Base-by-base conservation (phyloP, 768 basidiomycete species). In the Strobilomyces echinocephalus region DNA sequence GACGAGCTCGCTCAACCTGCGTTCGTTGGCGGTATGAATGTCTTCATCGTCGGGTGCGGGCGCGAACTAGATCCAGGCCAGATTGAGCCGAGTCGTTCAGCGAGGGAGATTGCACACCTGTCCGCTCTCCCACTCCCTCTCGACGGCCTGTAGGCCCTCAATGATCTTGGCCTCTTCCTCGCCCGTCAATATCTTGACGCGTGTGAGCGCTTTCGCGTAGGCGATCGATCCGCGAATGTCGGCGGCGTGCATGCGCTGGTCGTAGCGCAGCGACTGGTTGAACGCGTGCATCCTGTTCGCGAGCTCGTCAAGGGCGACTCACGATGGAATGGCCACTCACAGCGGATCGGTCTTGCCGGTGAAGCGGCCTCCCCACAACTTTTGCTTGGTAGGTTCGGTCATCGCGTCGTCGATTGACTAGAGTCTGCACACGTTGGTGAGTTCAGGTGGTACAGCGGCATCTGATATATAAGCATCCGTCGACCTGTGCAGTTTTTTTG, bases 21-120 rank as follows among this genome's bases (percentile, higher is more conserved):
- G 84, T 69, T 99, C 97, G 64, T 98, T 99, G 50, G 97, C 97
- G 12, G 97, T 99, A 69, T 98, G 95, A 55, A 99, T 98, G 65
- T 99, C 97, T 65, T 99, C 97, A 63, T 99, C 97, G 61, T 95
- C 93, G n/a, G 82, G 75, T 55, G 86, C 76, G 30, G 84, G 72
- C 52, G 74, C 67, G 66, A 99, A 99, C 88, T 95, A 62, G 28
- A 41, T 11, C 3, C 26, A 21, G 7, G 1, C 20, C 16, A 2
- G 15, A 30, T 4, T 35, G 20, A 43, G 38, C 12, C 9, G 20
- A 9, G 35, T 15, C 15, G 9, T 30, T 1, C 7, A 30, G 30
- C 30, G 30, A 30, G 24, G 11, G 9, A 4, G 6, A 21, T 20
- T 5, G 15, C 55, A 24, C 11, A 92, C 93, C 64, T 75, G 74